These are phyloP conservation scores for Nosema muscidifuracis DNA, from an alignment of 371 early-diverging fungal genomes.

Conservation along the genomic window DNA sequence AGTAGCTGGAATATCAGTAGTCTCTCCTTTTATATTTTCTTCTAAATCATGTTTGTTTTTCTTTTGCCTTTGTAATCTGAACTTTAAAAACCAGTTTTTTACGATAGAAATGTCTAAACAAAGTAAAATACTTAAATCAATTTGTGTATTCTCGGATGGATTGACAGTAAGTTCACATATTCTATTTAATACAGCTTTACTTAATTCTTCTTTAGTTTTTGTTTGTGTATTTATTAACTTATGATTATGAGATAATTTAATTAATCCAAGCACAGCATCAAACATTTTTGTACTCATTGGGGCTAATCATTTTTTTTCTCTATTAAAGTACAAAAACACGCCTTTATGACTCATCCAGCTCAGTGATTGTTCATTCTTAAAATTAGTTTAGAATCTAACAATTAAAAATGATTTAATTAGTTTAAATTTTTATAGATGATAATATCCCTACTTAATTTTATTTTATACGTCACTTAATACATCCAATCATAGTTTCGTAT, in stretches of 20 bases:
- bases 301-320: background rate
- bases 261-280: background rate
- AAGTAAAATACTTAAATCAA: conserved; percentile 4
- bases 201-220: background rate
- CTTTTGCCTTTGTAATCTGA: background rate
- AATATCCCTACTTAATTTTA: too few species aligned
- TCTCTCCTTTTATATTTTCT: background rate
- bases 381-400: too few species aligned
- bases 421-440: too few species aligned
- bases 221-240: background rate
- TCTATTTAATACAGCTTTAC: background rate
- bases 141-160: background rate
- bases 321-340: background rate
- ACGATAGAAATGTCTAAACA: background rate
- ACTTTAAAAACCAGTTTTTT: background rate
- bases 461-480: too few species aligned
- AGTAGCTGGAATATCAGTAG: background rate
- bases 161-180: background rate
- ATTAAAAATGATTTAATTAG: too few species aligned
- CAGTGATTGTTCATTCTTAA: too few species aligned
- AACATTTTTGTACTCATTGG: background rate
- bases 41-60: background rate
- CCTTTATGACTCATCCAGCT: too few species aligned
- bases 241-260: background rate
- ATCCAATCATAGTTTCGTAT: too few species aligned